Conservation (phyloP, 768 basidiomycete species). For the Rhizopogon vesiculosus region DNA sequence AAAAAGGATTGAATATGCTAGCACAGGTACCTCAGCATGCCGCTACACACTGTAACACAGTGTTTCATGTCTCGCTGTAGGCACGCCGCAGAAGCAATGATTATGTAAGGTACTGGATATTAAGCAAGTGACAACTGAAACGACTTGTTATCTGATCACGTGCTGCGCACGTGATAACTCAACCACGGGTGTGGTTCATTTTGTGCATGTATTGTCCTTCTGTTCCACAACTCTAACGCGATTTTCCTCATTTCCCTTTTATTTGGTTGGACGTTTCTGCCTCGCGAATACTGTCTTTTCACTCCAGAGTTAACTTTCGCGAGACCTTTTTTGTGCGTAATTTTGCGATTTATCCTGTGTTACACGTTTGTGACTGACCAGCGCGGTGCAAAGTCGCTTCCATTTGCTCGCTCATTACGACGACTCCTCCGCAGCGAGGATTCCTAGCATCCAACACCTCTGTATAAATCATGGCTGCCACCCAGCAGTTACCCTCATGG, state of each 20-base stretch:
- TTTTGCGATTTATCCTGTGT: neutral
- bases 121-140: too few species aligned
- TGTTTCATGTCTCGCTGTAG: neutral
- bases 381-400: constrained; percentile 11
- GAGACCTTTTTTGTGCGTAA: neutral
- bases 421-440: constrained; percentile 3
- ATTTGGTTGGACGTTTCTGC: constrained; percentile 5
- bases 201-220: constrained; percentile 8
- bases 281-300: constrained; percentile 12
- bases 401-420: constrained; percentile 20
- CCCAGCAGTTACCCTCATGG: constrained; percentile 73
- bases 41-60: neutral
- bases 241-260: constrained; percentile 3
- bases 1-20: neutral
- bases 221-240: neutral
- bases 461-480: constrained; percentile 29
- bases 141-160: neutral
- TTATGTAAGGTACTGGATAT: too few species aligned
- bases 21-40: neutral
- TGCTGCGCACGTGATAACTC: constrained; percentile 24
- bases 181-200: constrained; percentile 20
- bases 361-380: neutral
- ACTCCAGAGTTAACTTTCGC: constrained; percentile 11
- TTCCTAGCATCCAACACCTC: constrained; percentile 5
- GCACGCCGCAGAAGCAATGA: neutral